Base-by-base conservation (phyloP, 352 stramenopile genomes). In the Phytopythium oedochilum region DNA sequence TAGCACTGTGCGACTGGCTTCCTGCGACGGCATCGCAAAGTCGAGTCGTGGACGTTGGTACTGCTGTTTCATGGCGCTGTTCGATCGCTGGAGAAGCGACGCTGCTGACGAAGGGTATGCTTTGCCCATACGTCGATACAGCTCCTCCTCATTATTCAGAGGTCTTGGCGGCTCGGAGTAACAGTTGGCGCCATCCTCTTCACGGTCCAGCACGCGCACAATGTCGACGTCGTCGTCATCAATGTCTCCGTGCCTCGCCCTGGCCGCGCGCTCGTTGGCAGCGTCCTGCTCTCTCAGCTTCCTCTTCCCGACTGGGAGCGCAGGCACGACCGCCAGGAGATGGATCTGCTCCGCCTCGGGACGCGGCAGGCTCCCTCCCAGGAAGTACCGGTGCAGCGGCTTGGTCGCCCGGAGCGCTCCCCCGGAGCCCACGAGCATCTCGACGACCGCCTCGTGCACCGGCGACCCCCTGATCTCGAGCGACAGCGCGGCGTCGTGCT, bases 401-500 rank as follows among this genome's bases (percentile, higher is more conserved):
- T 47, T 57, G 36, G 51, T 57, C 7, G 51, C 38, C 0, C 51
- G 38, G 1, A 57, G 39, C 18, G 29, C 20, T 8, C 12, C 36
- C 6, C 38, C 36, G 15, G 51, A 12, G 17, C 38, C n/a, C 35
- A 14, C 17, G 4, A 57, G 51, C 23, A 48, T 57, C 38, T 35
- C 35, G 2, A 25, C 3, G 38, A 57, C 26, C 15, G n/a, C 36
- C 12, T 57, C 51, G 28, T 57, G 38, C 14, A 57, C 36, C 2
- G 49, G 32, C 14, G 49, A 36, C 26, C 39, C 51, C 2, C 26
- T 12, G 28, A 40, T 40, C 51, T 57, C 51, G 18, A 57, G 51
- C 51, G 38, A 20, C 17, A 57, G 51, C 23, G 51, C 51, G 9
- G 51, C 51, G 36, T 57, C 38, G 38, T 47, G 36, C 38, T 57